Percentiles rank a stretch among this genome's conserved stretches.
Conservation (phyloP, 164 flowering plant genomes). For the Buxus sempervirens region DNA sequence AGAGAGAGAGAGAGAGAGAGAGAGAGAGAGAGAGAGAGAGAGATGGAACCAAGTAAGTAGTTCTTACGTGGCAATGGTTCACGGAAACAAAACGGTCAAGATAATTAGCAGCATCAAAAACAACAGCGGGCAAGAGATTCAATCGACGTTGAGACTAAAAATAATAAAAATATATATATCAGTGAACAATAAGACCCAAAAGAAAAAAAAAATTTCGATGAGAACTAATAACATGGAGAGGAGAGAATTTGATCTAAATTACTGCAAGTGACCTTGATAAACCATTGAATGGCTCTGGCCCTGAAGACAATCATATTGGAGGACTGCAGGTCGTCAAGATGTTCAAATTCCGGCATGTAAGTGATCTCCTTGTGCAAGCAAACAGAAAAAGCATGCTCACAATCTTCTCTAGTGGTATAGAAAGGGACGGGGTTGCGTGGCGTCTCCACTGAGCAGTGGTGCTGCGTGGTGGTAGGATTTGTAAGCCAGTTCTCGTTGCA, state of each 20-base stretch:
- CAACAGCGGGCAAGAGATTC: slow-evolving; percentile 36
- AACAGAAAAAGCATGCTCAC: slow-evolving; percentile 25
- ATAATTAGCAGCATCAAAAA: slow-evolving; percentile 54
- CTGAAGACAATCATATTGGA: slow-evolving; percentile 30
- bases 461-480: slow-evolving; percentile 13
- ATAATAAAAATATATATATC: not conserved
- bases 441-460: not conserved
- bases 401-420: slow-evolving; percentile 31
- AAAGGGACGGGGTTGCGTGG: not conserved
- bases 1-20: too few species aligned
- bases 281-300: slow-evolving; percentile 39
- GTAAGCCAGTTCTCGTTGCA: slow-evolving; percentile 54
- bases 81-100: slow-evolving; percentile 58
- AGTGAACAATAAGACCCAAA: too few species aligned
- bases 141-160: slow-evolving; percentile 38
- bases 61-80: slow-evolving; percentile 36
- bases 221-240: too few species aligned
- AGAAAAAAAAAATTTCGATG: not conserved
- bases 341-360: slow-evolving; percentile 38
- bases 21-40: not conserved
- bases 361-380: slow-evolving; percentile 39
- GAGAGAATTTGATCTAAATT: too few species aligned
- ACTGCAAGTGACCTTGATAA: slow-evolving; percentile 52
- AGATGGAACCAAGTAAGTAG: not conserved
- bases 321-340: slow-evolving; percentile 23